phyloP scores from a whole-genome alignment of 805 yeast species.

The Gaillardinia entomophila region DNA sequence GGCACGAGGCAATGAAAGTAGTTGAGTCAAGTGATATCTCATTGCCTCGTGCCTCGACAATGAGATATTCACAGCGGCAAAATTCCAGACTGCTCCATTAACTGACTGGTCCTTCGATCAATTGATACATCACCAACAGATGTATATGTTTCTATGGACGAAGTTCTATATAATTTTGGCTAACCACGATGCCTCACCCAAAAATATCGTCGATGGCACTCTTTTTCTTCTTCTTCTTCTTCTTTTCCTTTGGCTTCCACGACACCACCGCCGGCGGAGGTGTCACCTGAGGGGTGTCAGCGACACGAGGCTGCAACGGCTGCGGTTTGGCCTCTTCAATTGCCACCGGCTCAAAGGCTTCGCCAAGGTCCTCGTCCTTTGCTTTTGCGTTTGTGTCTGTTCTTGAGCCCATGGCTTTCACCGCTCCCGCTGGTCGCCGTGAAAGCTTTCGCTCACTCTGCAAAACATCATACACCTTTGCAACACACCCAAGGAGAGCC shows the following conservation, averaged over 20 bases:
- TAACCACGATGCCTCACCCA: neutral
- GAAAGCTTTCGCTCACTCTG: neutral
- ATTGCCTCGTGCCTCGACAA: no score
- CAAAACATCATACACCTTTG: slow-evolving; percentile 18
- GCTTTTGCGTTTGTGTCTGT: neutral
- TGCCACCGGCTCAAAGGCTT: slow-evolving; percentile 20
- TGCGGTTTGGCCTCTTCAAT: slow-evolving; percentile 1
- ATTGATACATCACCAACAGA: no score
- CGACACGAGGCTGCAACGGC: slow-evolving; percentile 1
- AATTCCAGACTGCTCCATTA: no score
- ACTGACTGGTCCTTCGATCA: no score
- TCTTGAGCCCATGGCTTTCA: slow-evolving; percentile 6
- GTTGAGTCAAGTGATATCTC: no score
- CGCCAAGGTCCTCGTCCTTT: slow-evolving; percentile 6
- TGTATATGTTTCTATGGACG: no score
- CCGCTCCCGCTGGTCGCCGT: neutral
- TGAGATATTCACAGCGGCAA: no score
- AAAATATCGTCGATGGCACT: slow-evolving; percentile 6
- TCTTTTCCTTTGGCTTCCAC: slow-evolving; percentile 4
- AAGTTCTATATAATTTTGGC: no score
- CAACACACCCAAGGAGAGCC: slow-evolving; percentile 52
- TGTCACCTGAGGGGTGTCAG: slow-evolving; percentile 4
- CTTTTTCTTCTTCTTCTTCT: slow-evolving; percentile 4
- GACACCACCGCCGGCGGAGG: slow-evolving; percentile 11
- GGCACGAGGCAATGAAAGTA: no score